Evolutionary conservation across 495 filamentous ascomycete species (phyloP), one percentile per base, ranked within the genome.

Genomic region (Aspergillus affinis): DNA sequence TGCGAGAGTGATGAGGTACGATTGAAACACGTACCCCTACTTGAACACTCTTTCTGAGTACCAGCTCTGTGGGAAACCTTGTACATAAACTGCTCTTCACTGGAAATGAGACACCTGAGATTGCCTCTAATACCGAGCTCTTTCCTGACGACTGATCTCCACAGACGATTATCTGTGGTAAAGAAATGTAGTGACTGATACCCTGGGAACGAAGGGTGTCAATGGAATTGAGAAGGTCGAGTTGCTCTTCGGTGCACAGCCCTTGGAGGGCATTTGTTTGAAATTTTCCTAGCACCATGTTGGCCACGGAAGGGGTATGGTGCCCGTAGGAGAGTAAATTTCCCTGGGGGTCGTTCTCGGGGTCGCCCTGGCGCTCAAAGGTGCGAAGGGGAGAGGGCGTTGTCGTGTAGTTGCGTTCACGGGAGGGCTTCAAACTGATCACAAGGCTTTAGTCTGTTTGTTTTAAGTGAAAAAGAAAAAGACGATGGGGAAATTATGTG

Each of bases 151-250:
- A 65, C 36, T 65, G 62, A n/a, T n/a, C n/a, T n/a, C n/a, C n/a
- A n/a, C n/a, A n/a, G n/a, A n/a, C n/a, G n/a, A n/a, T n/a, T n/a
- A 23, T 86, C 81, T 90, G 83, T 13, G 87, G 86, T 15, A 70
- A 29, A 21, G 76, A 74, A 13, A 88, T 67, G 62, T 83, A 81
- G 49, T 80, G 74, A 61, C 78, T 83, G 57, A 88, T 77, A n/a
- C 87, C 85, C 55, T 76, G 64, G 5, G 71, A 74, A 32, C 86
- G 78, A 6, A 88, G 79, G 1, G 71, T 74, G 59, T 86, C 83
- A 30, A 90, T 81, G 10, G 78, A 72, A 61, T 88, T 75, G 18
- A 88, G 70, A 6, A 88, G 75, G 13, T 76, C 73, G 21, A 77
- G 66, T 45, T 80, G 76, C 55, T 80, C 79, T 19, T 67, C 12